Evolutionary conservation across 768 basidiomycete species (phyloP), one percentile per base, ranked within the genome.

Genomic region (Suillus clintonianus): DNA sequence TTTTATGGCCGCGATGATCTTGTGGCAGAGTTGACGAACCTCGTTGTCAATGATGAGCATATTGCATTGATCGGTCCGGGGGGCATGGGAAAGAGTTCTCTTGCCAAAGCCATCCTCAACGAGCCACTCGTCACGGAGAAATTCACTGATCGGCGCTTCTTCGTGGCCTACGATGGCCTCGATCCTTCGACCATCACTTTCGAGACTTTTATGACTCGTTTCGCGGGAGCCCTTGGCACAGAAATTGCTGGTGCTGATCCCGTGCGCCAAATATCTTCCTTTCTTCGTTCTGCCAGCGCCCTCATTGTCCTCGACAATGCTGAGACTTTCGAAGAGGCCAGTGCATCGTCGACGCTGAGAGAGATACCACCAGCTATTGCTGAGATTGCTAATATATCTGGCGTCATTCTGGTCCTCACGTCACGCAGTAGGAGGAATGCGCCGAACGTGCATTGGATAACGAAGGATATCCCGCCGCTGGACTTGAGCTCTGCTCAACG

Each of bases 251-350:
- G 34, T 2, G 30, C 47, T 36, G 43, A 42, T n/a, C 30, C 42
- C 3, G 2, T 45, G 15, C 19, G 41, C 30, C 27, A 10, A 11
- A 60, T 60, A 19, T 41, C 22, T 39, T 45, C n/a, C 22, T 36
- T 55, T 34, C 61, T 62, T 22, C 19, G 19, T 19, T 34, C 51
- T 11, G n/a, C 37, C 30, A n/a, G 55, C 13, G 39, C 43, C 17
- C 51, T 62, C 19, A 8, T 62, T 24, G 54, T 62, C 10, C 43
- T 62, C 10, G 61, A 62, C 34, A 54, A 42, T 53, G 51, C 50
- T 6, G 51, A 61, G 19, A 37, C 27, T 13, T 42, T 59, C 4
- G 22, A 43, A 45, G 59, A 59, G 17, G 39, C 32, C 11, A 27
- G 24, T 11, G n/a, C 10, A 11, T 22, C 2, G 10, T 11, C n/a